Evolutionary conservation across 140 eudicot species (phyloP).

Genomic region (Stevia rebaudiana): DNA sequence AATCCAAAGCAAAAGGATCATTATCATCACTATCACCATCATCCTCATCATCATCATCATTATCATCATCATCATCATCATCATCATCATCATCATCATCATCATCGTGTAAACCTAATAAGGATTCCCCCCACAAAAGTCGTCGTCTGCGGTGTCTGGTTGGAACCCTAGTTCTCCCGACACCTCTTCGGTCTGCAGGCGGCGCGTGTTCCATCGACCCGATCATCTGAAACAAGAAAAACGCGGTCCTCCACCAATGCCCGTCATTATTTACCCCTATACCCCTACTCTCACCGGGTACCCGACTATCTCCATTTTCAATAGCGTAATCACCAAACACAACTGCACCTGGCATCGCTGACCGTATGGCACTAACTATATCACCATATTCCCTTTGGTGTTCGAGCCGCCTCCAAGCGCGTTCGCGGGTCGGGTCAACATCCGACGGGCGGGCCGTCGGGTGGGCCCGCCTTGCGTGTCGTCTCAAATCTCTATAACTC

Average conservation of each 20-base stretch:
- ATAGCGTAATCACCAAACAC: slow-evolving; percentile 78
- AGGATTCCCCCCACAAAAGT: slow-evolving; percentile 71
- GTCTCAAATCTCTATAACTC: slow-evolving; percentile 60
- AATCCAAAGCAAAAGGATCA: slow-evolving; percentile 30
- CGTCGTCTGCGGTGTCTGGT: slow-evolving; percentile 50
- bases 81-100: slow-evolving; percentile 35
- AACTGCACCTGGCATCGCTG: slow-evolving; percentile 90
- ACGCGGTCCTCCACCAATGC: slow-evolving; percentile 58
- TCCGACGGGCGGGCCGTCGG: slow-evolving; percentile 80
- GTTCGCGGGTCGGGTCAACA: slow-evolving; percentile 72
- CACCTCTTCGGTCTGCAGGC: slow-evolving; percentile 41
- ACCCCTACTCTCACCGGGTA: slow-evolving; percentile 35
- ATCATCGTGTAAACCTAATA: slow-evolving; percentile 64
- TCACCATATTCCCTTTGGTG: slow-evolving; percentile 78
- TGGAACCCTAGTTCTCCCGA: slow-evolving; percentile 48
- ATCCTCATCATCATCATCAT: slow-evolving; percentile 46
- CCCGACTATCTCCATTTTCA: slow-evolving; percentile 52
- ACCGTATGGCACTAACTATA: slow-evolving; percentile 72
- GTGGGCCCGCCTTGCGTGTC: slow-evolving; percentile 86
- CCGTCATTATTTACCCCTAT: slow-evolving; percentile 28
- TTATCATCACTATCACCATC: slow-evolving; percentile 33
- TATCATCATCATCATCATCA: slow-evolving; percentile 34
- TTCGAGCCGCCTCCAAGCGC: slow-evolving; percentile 81
- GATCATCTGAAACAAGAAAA: slow-evolving; percentile 75
- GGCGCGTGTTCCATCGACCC: slow-evolving; percentile 56